phyloP scores from a whole-genome alignment of 768 basidiomycete genomes.

The Trametes gibbosa region DNA sequence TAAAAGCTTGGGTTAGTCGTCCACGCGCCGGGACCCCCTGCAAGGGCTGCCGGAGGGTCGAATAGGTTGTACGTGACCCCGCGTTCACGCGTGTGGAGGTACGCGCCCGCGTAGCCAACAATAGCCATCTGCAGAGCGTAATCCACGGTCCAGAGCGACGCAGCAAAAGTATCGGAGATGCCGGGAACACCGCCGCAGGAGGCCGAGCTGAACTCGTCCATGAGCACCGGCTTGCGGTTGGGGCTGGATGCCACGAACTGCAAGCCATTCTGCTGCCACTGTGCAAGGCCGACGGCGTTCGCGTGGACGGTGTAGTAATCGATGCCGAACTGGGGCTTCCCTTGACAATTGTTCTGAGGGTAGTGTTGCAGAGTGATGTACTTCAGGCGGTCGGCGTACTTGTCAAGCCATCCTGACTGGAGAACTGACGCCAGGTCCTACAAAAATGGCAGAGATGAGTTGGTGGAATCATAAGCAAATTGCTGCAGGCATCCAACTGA shows the following conservation, averaged over 20 bases:
- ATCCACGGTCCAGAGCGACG: slow-evolving; percentile 50
- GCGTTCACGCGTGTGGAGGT: slow-evolving; percentile 52
- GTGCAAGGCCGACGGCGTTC: slow-evolving; percentile 39
- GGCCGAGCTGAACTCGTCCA: slow-evolving; percentile 55
- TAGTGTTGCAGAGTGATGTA: slow-evolving; percentile 54
- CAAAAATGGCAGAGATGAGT: not conserved
- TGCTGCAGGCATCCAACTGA: slow-evolving; percentile 23
- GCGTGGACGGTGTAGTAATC: slow-evolving; percentile 46
- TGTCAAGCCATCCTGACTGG: slow-evolving; percentile 39
- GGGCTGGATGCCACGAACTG: slow-evolving; percentile 31
- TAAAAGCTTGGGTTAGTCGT: slow-evolving; percentile 50
- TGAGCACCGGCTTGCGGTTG: slow-evolving; percentile 39
- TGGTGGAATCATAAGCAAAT: not conserved
- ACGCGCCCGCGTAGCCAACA: slow-evolving; percentile 47
- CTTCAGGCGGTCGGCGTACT: slow-evolving; percentile 40
- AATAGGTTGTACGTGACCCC: slow-evolving; percentile 54
- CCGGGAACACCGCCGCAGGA: slow-evolving; percentile 51
- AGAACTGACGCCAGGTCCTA: slow-evolving; percentile 45
- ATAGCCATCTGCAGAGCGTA: slow-evolving; percentile 52
- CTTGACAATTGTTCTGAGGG: slow-evolving; percentile 44
- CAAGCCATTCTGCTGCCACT: slow-evolving; percentile 49
- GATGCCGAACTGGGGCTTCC: slow-evolving; percentile 35
- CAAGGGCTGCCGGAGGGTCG: slow-evolving; percentile 39
- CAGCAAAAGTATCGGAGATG: slow-evolving; percentile 51
- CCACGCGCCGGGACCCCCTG: slow-evolving; percentile 36